Evolutionary conservation across 441 rosid species (phyloP), one percentile per base, ranked within the genome.

Genomic region (Gossypium lobatum): DNA sequence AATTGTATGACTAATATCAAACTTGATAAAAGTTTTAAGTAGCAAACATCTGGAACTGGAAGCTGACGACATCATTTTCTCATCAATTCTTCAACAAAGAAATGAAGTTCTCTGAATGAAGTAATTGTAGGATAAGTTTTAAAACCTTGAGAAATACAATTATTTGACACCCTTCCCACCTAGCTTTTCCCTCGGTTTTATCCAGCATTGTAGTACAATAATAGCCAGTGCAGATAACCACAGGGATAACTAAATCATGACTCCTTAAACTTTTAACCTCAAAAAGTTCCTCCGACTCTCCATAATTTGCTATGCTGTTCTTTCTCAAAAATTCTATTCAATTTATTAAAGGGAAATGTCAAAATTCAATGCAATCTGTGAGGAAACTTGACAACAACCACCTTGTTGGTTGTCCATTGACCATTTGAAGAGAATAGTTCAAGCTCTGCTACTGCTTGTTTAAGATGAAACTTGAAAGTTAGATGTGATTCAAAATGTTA

Each of bases 1-100:
- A 66, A 66, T 13, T 28, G 57, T 5, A 59, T n/a, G 11, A 61
- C 17, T 42, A 42, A 42, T 59, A 60, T 76, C 79, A 6, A 21
- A 67, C 81, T 81, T 85, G 14, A 42, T 42, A 42, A 42, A 54
- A 61, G 73, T 80, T 48, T 61, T 42, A n/a, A 6, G 45, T 2
- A 31, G 45, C 46, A 28, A 28, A 61, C 45, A 21, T 61, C 48
- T 9, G 48, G 48, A 42, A 10, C 45, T n/a, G 20, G 45, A 61
- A n/a, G 42, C 65, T 14, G 45, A 28, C 65, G 20, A 28, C 65
- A 61, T 14, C 45, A 28, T 14, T 60, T 59, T 9, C 4, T 3
- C 3, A 59, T 59, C 2, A 25, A 59, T 23, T 59, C 16, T 59
- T 59, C 13, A 13, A 25, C 64, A 25, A 59, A 25, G 37, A 59